Conservation (phyloP, 2,329 filamentous ascomycete genomes). For the Epicoccum nigrum region DNA sequence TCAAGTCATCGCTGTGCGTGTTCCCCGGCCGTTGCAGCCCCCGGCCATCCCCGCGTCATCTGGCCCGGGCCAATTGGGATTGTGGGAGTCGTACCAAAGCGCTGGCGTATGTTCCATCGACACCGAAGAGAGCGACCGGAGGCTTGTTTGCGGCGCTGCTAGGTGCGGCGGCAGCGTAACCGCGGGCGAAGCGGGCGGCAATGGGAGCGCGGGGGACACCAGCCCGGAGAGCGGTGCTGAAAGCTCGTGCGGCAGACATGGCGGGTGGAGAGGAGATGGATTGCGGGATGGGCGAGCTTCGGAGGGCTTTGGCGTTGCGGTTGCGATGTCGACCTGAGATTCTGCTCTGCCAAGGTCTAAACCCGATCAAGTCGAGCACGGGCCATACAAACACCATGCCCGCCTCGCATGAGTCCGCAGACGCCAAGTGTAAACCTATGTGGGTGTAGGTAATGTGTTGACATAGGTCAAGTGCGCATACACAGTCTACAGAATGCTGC, state of each 20-base stretch:
- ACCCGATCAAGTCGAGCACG: conserved; percentile 8
- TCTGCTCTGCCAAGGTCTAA: conserved; percentile 16
- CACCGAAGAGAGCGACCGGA: conserved; percentile 88
- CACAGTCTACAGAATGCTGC: too few relatives aligned
- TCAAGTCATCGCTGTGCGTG: conserved; percentile 10
- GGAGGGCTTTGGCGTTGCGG: conserved; percentile 24
- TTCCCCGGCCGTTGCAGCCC: conserved; percentile 23
- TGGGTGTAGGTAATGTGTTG: not conserved
- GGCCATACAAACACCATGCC: not conserved
- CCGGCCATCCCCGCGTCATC: conserved; percentile 30
- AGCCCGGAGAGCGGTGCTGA: conserved; percentile 63
- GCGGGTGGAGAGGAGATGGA: conserved; percentile 48
- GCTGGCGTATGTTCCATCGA: conserved; percentile 98
- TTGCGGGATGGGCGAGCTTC: conserved; percentile 38
- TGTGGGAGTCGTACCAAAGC: conserved; percentile 77
- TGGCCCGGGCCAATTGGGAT: conserved; percentile 24
- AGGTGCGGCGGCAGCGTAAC: conserved; percentile 69
- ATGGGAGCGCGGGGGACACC: conserved; percentile 63
- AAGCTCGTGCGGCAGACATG: conserved; percentile 64
- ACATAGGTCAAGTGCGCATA: too few relatives aligned
- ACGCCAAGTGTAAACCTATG: too few relatives aligned
- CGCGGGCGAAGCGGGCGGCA: conserved; percentile 69
- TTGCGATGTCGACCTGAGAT: conserved; percentile 19
- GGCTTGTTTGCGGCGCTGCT: conserved; percentile 74
- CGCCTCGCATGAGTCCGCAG: not conserved